Evolutionary conservation across 805 yeast species (phyloP).

Genomic region (Cyberlindnera amylophila): DNA sequence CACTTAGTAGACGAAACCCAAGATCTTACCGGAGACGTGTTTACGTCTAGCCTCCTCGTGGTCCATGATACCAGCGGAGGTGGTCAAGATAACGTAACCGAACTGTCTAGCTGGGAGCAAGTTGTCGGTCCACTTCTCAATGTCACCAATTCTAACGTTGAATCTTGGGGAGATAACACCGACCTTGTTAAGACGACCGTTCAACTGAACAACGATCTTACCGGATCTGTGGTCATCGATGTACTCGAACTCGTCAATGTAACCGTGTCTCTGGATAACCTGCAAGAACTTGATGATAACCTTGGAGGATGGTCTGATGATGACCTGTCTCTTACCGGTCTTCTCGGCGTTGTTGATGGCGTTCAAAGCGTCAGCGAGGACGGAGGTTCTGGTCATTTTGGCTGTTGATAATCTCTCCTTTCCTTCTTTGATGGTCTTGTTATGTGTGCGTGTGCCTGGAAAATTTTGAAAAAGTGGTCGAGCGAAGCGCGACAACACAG

Average conservation of each 20-base stretch:
- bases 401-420: constrained; percentile 11
- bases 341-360: constrained; percentile 98
- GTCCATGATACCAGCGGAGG: constrained; percentile 99
- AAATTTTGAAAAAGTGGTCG: constrained; percentile 19
- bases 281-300: constrained; percentile 95
- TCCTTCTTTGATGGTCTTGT: neutral
- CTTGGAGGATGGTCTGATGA: constrained; percentile 97
- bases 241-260: constrained; percentile 98
- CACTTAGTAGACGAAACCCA: constrained; percentile 90
- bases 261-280: constrained; percentile 98
- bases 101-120: constrained; percentile 98
- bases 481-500: constrained; percentile 3
- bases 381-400: constrained; percentile 95
- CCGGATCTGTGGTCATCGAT: constrained; percentile 99
- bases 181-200: constrained; percentile 98
- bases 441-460: constrained; percentile 11
- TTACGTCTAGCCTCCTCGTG: constrained; percentile 99
- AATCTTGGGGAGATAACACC: constrained; percentile 99
- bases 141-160: constrained; percentile 92
- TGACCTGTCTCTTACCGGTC: constrained; percentile 98
- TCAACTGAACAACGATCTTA: constrained; percentile 92
- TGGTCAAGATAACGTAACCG: constrained; percentile 96
- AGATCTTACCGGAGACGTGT: constrained; percentile 98
- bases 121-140: constrained; percentile 98
- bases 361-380: constrained; percentile 97